Evolutionary conservation across 306 rosid species (phyloP).

Genomic region (Begonia peltatifolia): DNA sequence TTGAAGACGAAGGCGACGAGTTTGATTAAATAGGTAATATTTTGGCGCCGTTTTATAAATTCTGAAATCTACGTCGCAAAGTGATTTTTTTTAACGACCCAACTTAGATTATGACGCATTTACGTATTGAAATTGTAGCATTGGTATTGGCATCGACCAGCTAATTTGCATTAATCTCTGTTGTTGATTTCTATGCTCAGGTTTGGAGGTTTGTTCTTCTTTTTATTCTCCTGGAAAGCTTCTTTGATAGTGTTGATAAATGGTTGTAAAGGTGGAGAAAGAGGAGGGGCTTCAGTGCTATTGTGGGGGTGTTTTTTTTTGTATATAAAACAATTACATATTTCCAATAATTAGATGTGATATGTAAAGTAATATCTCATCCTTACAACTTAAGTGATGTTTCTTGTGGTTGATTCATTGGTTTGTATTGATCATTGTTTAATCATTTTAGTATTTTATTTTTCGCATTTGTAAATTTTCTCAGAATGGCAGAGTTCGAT

Average conservation of each 20-base stretch:
- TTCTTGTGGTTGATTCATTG: constrained; percentile 3
- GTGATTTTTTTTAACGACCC: no score
- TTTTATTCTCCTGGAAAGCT: no score
- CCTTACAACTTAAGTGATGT: background rate
- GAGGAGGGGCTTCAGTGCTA: constrained; percentile 26
- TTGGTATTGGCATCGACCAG: no score
- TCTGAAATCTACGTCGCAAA: no score
- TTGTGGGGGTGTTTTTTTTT: constrained; percentile 23
- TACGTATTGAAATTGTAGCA: no score
- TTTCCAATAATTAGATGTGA: constrained; percentile 37
- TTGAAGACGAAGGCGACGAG: constrained; percentile 33
- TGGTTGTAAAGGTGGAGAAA: constrained; percentile 44
- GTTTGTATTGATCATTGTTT: background rate
- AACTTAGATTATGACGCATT: no score
- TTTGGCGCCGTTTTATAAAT: background rate
- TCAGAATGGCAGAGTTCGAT: no score
- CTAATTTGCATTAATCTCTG: background rate
- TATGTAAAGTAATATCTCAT: constrained; percentile 51
- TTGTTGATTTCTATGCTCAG: background rate
- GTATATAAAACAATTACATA: constrained; percentile 43
- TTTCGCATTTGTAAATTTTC: no score
- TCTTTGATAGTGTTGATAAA: constrained; percentile 39
- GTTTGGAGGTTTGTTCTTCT: constrained; percentile 13
- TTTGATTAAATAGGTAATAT: constrained; percentile 33
- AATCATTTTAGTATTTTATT: no score